phyloP scores from a whole-genome alignment of 2,329 filamentous ascomycete genomes.

The Penicillium verrucosum region DNA sequence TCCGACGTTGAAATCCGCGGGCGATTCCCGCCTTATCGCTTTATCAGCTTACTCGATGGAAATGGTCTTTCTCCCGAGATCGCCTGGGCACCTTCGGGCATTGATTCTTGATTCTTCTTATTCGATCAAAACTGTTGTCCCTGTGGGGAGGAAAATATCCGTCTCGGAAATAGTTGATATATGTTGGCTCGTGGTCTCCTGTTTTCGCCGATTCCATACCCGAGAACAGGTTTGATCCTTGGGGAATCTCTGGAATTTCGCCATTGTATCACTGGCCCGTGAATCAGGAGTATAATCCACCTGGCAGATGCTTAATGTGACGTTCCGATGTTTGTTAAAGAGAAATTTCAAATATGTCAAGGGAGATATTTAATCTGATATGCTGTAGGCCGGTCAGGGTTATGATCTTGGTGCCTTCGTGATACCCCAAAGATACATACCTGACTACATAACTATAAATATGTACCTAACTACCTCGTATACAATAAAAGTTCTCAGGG shows the following conservation, averaged over 20 bases:
- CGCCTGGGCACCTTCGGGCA: not conserved
- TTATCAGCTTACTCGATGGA: conserved; percentile 14
- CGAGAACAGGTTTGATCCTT: not conserved
- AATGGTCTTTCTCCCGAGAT: not conserved
- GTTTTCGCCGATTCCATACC: not conserved
- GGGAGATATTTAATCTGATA: not conserved
- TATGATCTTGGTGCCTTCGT: too few relatives aligned
- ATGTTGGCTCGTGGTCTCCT: not conserved
- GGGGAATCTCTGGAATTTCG: not conserved
- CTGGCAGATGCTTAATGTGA: conserved; percentile 9
- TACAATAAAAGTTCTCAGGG: not conserved
- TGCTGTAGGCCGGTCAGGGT: not conserved
- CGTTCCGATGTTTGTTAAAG: conserved; percentile 29
- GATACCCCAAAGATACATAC: not conserved
- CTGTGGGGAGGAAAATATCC: not conserved
- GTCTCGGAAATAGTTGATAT: not conserved
- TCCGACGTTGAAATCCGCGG: not conserved
- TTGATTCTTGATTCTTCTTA: conserved; percentile 12
- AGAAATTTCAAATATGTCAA: not conserved
- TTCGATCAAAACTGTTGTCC: conserved; percentile 29
- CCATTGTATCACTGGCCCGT: not conserved
- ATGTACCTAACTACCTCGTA: not conserved
- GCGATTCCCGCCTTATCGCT: conserved; percentile 11
- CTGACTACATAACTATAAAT: too few relatives aligned
- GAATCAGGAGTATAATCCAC: not conserved